Percentiles rank a stretch among this genome's conserved stretches.
Conservation (phyloP, 2,329 filamentous ascomycete species). For the Cytospora piceae region DNA sequence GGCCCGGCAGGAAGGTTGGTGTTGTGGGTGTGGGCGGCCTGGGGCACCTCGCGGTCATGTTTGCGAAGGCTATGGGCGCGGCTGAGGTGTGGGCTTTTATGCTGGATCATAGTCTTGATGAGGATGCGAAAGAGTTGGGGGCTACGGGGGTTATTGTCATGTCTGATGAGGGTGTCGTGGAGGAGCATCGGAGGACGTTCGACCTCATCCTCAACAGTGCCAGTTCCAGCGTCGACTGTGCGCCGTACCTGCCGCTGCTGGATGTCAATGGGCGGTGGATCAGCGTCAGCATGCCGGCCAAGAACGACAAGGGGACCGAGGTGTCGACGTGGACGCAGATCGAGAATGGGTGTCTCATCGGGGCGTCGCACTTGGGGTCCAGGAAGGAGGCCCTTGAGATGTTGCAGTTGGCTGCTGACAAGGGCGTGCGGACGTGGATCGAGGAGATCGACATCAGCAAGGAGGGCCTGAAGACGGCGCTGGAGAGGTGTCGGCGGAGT, state of each 20-base stretch:
- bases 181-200: constrained; percentile 64
- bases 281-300: constrained; percentile 71
- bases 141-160: constrained; percentile 65
- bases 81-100: constrained; percentile 64
- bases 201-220: constrained; percentile 79
- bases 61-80: constrained; percentile 68
- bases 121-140: constrained; percentile 61
- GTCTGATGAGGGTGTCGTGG: constrained; percentile 60
- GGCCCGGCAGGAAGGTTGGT: constrained; percentile 78
- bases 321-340: constrained; percentile 77
- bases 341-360: constrained; percentile 73
- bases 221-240: constrained; percentile 69
- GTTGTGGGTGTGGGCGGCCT: constrained; percentile 75
- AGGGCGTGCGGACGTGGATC: constrained; percentile 71
- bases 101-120: constrained; percentile 62
- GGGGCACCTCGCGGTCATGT: constrained; percentile 72
- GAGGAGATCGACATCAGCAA: constrained; percentile 75
- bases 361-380: constrained; percentile 71
- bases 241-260: constrained; percentile 75
- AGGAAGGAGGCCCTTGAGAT: constrained; percentile 72
- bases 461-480: constrained; percentile 69
- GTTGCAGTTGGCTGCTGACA: constrained; percentile 71
- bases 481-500: constrained; percentile 70
- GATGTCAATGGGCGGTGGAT: constrained; percentile 83
- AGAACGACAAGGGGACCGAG: constrained; percentile 70